Evolutionary conservation across 306 rosid species (phyloP).

Genomic region (Corylus heterophylla): DNA sequence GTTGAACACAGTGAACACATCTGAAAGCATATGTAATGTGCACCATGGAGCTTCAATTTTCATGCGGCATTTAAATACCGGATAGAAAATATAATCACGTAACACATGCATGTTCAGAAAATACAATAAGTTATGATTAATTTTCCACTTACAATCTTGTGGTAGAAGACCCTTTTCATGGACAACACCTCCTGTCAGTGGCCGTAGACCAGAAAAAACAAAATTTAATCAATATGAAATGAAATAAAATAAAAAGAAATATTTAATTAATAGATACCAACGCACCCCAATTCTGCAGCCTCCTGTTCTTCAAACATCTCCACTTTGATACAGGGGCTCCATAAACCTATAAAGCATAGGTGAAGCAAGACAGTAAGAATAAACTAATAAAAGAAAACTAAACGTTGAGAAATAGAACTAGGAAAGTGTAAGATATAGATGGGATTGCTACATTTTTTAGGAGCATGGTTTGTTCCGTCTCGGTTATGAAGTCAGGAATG

Average conservation of each 20-base stretch:
- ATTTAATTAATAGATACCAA: constrained; percentile 3
- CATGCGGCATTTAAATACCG: not conserved
- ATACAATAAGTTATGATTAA: not conserved
- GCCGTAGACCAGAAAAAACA: constrained; percentile 24
- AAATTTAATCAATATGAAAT: constrained; percentile 26
- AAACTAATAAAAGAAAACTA: not conserved
- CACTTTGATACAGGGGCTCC: constrained; percentile 73
- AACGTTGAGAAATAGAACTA: not conserved
- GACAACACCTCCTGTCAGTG: constrained; percentile 74
- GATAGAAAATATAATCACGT: not conserved
- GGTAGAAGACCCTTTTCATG: constrained; percentile 94
- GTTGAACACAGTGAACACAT: not conserved
- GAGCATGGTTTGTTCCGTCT: constrained; percentile 47
- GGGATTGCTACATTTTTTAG: constrained; percentile 50
- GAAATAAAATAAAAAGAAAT: constrained; percentile 8
- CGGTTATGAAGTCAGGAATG: constrained; percentile 65
- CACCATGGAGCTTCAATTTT: not conserved
- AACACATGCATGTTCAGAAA: constrained; percentile 10
- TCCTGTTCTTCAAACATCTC: constrained; percentile 79
- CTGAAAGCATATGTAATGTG: not conserved
- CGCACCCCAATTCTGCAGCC: constrained; percentile 94
- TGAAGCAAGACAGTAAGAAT: constrained; percentile 14
- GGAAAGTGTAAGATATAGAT: not conserved
- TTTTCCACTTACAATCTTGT: constrained; percentile 66
- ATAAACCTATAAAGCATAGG: constrained; percentile 50